phyloP scores from a whole-genome alignment of 2,329 filamentous ascomycete genomes.

The Sordariomycetes sp. region DNA sequence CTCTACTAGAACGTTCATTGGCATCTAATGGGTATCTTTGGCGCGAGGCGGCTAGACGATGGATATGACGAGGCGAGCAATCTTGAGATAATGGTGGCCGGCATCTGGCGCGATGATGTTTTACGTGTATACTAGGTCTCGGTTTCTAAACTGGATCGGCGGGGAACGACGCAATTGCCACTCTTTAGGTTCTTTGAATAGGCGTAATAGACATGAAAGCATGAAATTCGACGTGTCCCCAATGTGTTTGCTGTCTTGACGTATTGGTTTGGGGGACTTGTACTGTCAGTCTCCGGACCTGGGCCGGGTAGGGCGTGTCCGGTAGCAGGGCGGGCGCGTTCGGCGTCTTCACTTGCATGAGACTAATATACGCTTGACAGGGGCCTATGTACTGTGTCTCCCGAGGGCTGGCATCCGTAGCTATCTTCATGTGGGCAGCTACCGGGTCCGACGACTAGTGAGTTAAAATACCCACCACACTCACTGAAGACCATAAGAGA shows the following conservation, averaged over 20 bases:
- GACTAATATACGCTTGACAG: too few relatives aligned
- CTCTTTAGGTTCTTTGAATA: not conserved
- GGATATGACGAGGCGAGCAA: slow-evolving; percentile 1
- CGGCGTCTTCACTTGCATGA: too few relatives aligned
- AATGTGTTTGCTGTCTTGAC: not conserved
- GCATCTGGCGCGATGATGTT: not conserved
- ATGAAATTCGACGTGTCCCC: not conserved
- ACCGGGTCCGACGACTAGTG: too few relatives aligned
- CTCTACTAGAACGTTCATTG: not conserved
- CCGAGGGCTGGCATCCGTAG: too few relatives aligned
- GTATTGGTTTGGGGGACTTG: not conserved
- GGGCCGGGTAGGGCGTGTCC: too few relatives aligned
- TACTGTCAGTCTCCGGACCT: too few relatives aligned
- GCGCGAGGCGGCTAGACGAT: not conserved
- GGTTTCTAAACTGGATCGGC: not conserved
- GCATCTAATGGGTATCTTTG: not conserved
- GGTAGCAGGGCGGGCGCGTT: too few relatives aligned
- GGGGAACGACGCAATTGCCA: not conserved
- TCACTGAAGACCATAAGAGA: too few relatives aligned
- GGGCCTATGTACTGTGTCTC: too few relatives aligned
- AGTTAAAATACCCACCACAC: too few relatives aligned
- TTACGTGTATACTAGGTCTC: not conserved
- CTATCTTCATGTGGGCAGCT: too few relatives aligned
- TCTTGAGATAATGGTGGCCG: not conserved
- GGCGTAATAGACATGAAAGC: not conserved